These are phyloP conservation scores for Coemansia biformis DNA, from an alignment of 192 early-diverging fungal genomes.

Conservation along the genomic window DNA sequence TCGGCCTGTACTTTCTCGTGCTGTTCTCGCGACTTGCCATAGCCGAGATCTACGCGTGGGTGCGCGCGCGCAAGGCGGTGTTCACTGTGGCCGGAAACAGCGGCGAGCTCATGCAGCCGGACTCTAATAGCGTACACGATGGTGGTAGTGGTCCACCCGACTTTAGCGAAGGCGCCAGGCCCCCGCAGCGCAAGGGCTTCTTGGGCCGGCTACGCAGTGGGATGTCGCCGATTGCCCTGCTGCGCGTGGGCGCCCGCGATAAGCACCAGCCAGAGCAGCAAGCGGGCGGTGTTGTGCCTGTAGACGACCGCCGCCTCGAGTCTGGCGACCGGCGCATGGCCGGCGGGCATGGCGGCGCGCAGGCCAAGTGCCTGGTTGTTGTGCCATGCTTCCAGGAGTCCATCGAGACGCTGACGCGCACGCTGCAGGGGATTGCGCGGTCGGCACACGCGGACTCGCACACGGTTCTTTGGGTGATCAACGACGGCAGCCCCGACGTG, in stretches of 20 bases:
- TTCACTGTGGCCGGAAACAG: constrained; percentile 5
- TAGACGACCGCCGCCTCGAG: constrained; percentile 9
- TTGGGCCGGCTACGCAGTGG: too few relatives aligned
- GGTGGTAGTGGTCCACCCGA: neutral
- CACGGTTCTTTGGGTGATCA: constrained; percentile 44
- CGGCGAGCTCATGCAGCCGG: neutral
- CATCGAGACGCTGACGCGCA: constrained; percentile 33
- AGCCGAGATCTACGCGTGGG: constrained; percentile 27
- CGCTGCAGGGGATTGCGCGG: constrained; percentile 40
- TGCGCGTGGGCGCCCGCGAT: neutral
- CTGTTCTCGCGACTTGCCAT: constrained; percentile 31
- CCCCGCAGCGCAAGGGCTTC: too few relatives aligned
- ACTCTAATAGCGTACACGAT: neutral
- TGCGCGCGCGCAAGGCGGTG: constrained; percentile 33
- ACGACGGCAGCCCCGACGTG: constrained; percentile 30
- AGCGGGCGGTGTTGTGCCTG: neutral
- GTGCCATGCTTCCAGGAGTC: constrained; percentile 39
- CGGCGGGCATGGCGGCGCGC: neutral
- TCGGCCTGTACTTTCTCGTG: constrained; percentile 38
- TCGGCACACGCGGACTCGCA: constrained; percentile 35
- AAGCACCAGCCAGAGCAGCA: too few relatives aligned
- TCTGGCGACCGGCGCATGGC: constrained; percentile 2
- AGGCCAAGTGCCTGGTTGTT: constrained; percentile 31
- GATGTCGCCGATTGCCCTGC: neutral
- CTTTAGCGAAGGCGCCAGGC: neutral